Evolutionary conservation across 768 basidiomycete genomes (phyloP).

Genomic region (Rhodosporidiobolus odoratus): DNA sequence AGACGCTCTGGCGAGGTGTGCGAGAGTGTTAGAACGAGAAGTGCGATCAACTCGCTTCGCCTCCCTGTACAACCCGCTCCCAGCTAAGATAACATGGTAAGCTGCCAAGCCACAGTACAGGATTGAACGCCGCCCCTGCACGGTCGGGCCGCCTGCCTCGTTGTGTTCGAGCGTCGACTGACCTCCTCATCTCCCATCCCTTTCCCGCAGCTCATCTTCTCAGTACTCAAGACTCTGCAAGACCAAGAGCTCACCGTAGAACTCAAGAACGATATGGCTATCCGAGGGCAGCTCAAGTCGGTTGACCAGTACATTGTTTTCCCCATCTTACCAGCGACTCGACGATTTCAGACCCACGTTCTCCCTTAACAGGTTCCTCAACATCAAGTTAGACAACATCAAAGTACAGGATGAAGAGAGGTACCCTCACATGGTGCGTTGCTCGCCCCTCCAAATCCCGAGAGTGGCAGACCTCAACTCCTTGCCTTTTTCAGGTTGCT

Average conservation of each 20-base stretch:
- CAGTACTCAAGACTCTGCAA: slow-evolving; percentile 97
- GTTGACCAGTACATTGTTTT: slow-evolving; percentile 78
- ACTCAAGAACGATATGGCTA: slow-evolving; percentile 94
- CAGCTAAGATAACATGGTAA: not conserved
- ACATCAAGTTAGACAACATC: slow-evolving; percentile 92
- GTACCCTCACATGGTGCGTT: slow-evolving; percentile 88
- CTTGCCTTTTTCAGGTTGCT: slow-evolving; percentile 1
- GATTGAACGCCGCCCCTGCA: not conserved
- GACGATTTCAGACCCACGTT: slow-evolving; percentile 8
- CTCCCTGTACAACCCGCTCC: too few species aligned
- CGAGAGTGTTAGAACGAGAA: too few species aligned
- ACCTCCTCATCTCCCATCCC: not conserved
- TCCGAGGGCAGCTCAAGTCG: slow-evolving; percentile 90
- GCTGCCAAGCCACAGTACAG: not conserved
- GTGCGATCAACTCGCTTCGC: too few species aligned
- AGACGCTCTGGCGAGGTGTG: not conserved
- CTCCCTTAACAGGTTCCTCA: slow-evolving; percentile 63
- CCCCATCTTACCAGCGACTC: not conserved
- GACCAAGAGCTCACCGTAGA: slow-evolving; percentile 74
- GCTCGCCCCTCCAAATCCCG: not conserved
- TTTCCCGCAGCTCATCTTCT: slow-evolving; percentile 73
- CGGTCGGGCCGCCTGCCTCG: not conserved
- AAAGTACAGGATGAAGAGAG: slow-evolving; percentile 83
- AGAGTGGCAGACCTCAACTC: too few species aligned
- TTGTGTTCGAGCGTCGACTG: not conserved